A percentile compares a stretch with the other conserved stretches of the same genome.
phyloP scores from a whole-genome alignment of 2,329 filamentous ascomycete genomes.

The Epichloe baconii region DNA sequence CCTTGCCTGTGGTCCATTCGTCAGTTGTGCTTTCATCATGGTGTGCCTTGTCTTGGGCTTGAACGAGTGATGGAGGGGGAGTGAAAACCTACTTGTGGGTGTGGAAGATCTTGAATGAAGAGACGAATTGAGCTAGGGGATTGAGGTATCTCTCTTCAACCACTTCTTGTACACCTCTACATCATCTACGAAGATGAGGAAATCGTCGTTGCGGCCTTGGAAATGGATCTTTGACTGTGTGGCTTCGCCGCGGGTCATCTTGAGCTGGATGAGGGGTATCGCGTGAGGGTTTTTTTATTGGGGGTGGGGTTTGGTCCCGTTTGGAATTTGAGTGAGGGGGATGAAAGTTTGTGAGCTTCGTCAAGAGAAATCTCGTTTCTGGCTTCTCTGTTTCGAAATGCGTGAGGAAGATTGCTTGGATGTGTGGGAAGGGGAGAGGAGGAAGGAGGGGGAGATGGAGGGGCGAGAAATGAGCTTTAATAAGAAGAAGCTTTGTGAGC shows the following conservation, averaged over 20 bases:
- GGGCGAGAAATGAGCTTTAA: neutral
- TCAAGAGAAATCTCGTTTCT: neutral
- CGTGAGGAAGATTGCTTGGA: too few species aligned
- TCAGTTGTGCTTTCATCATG: neutral
- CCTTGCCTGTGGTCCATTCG: slow-evolving; percentile 51
- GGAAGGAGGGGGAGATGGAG: neutral
- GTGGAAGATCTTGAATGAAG: slow-evolving; percentile 76
- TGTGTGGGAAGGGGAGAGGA: neutral
- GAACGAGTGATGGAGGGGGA: neutral
- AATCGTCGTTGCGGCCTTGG: slow-evolving; percentile 55
- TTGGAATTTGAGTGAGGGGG: neutral
- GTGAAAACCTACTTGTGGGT: slow-evolving; percentile 67
- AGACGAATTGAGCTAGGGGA: slow-evolving; percentile 74
- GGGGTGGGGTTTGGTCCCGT: too few species aligned
- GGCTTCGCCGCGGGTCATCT: slow-evolving; percentile 61
- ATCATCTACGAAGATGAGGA: slow-evolving; percentile 47
- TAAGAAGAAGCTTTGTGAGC: neutral
- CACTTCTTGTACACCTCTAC: slow-evolving; percentile 60
- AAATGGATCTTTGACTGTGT: slow-evolving; percentile 68
- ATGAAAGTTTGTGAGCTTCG: neutral
- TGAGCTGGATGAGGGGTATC: slow-evolving; percentile 11
- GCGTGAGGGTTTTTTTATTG: neutral
- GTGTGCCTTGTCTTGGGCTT: neutral
- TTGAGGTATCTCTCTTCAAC: slow-evolving; percentile 57
- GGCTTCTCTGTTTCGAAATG: too few species aligned